These are phyloP conservation scores for Phialophora chinensis DNA, from an alignment of 2,329 filamentous ascomycete species.

Conservation along the genomic window DNA sequence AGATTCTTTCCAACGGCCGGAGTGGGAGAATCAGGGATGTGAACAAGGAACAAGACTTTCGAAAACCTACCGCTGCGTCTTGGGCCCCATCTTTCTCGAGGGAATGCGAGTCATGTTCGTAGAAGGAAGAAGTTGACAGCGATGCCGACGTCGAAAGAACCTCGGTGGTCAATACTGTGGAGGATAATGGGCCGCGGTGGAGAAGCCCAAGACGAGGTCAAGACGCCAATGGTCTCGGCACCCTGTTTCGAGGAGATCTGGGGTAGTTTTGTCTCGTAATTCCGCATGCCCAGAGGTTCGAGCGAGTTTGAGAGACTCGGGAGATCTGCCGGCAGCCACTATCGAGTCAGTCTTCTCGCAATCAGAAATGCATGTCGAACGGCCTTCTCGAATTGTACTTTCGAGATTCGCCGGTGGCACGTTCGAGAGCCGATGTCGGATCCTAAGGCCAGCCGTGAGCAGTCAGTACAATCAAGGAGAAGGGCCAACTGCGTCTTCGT, in stretches of 20 bases:
- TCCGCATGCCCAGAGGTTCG: neutral
- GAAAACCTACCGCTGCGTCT: neutral
- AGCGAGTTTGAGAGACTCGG: neutral
- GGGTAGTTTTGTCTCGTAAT: neutral
- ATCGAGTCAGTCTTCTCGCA: conserved; percentile 1
- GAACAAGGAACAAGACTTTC: neutral
- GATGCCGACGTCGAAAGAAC: neutral
- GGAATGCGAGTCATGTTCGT: neutral
- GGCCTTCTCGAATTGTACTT: neutral
- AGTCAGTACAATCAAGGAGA: neutral
- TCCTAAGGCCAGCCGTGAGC: neutral
- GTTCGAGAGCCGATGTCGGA: neutral
- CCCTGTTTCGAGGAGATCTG: neutral
- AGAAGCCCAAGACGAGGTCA: conserved; percentile 3
- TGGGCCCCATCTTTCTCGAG: neutral
- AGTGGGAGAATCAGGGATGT: neutral
- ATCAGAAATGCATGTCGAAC: neutral
- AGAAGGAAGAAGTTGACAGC: neutral
- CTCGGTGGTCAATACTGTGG: neutral
- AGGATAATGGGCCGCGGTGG: neutral
- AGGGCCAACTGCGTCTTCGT: neutral
- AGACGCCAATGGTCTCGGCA: neutral
- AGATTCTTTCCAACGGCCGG: neutral
- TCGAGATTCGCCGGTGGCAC: neutral
- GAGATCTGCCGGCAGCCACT: neutral